A percentile compares a stretch with the other conserved stretches of the same genome.
These are phyloP conservation scores for Amniculicola lignicola DNA, from an alignment of 495 filamentous ascomycete species.

Conservation along the genomic window DNA sequence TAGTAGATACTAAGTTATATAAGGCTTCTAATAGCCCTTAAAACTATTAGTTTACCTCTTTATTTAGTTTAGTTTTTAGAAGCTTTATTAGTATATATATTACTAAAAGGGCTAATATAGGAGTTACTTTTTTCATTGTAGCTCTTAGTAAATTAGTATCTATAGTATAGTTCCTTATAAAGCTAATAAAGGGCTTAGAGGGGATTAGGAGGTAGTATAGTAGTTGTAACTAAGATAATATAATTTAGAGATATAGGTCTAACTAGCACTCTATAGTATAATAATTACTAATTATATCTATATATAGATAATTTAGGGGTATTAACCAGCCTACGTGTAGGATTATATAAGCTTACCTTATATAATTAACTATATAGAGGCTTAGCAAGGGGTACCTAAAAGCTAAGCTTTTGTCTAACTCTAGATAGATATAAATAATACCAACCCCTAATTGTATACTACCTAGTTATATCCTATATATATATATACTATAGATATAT, in stretches of 20 bases:
- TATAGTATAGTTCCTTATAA: neutral
- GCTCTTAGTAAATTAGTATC: neutral
- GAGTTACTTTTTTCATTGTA: slow-evolving; percentile 1
- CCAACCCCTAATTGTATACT: too few species aligned
- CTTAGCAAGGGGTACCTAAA: too few species aligned
- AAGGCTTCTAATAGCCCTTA: slow-evolving; percentile 1
- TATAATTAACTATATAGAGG: too few species aligned
- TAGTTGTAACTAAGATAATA: neutral
- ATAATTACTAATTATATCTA: too few species aligned
- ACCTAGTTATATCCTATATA: too few species aligned
- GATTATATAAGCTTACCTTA: too few species aligned
- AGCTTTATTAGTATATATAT: slow-evolving; percentile 1
- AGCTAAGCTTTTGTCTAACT: too few species aligned
- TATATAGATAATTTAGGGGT: too few species aligned
- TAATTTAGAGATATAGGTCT: neutral
- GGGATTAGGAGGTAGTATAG: neutral
- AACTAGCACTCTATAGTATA: too few species aligned
- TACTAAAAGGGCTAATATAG: neutral
- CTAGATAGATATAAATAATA: too few species aligned
- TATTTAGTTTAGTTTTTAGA: neutral
- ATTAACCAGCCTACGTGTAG: too few species aligned
- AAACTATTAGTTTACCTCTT: neutral
- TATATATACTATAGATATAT: too few species aligned
- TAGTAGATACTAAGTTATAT: neutral
- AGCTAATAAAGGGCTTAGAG: neutral